These are phyloP conservation scores for Eucalyptus virginea DNA, from an alignment of 345 rosid genomes.

Conservation along the genomic window DNA sequence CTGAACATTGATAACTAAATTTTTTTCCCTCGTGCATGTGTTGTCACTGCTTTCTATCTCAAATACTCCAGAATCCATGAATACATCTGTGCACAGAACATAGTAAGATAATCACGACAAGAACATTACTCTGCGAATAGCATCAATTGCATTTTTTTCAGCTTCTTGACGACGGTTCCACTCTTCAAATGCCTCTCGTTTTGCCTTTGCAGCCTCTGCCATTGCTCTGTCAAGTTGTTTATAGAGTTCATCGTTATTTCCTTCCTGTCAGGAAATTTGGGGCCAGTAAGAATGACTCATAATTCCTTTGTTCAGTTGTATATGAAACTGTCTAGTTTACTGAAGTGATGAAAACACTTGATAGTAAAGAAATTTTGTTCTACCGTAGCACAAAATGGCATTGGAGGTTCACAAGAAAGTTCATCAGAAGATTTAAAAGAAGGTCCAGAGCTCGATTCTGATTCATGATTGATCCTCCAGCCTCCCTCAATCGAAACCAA, in stretches of 20 bases:
- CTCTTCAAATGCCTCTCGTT: conserved; percentile 49
- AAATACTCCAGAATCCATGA: background rate
- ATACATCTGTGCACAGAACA: background rate
- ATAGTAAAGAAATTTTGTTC: background rate
- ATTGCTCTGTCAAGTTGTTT: conserved; percentile 36
- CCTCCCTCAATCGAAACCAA: background rate
- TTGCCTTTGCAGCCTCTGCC: conserved; percentile 47
- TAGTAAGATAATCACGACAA: background rate
- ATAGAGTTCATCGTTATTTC: conserved; percentile 23
- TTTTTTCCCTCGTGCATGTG: background rate
- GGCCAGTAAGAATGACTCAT: background rate
- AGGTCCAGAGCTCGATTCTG: background rate
- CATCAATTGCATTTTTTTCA: conserved; percentile 58
- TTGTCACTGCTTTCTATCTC: background rate
- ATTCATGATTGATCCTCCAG: background rate
- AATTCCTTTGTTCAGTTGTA: background rate
- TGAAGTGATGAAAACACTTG: background rate
- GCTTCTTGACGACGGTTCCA: conserved; percentile 41
- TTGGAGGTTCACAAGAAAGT: background rate
- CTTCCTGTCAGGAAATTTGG: conserved; percentile 40
- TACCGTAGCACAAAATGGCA: background rate
- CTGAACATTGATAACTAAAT: background rate
- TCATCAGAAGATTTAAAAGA: background rate
- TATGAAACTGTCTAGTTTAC: background rate
- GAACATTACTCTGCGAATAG: conserved; percentile 42